Percentiles rank a stretch among this genome's conserved stretches.
Conservation (phyloP, 768 basidiomycete species). For the Boletus tomentosulus region DNA sequence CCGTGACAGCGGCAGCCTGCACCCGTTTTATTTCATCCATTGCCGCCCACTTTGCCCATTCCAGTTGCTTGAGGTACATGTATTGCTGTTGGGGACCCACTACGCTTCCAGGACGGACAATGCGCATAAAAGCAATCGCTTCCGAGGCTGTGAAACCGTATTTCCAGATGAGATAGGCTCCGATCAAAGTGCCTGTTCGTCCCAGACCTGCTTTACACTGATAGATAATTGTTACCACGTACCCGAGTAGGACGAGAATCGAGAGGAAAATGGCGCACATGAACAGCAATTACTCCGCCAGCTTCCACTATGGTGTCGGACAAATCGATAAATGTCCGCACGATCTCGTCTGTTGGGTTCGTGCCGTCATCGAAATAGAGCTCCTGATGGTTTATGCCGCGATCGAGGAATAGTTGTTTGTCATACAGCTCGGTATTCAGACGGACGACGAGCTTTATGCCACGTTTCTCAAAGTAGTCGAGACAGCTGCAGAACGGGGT, state of each 20-base stretch:
- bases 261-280: conserved; percentile 49
- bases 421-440: conserved; percentile 94
- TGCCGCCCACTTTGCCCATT: conserved; percentile 93
- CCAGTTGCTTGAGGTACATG: conserved; percentile 90
- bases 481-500: conserved; percentile 86
- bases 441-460: conserved; percentile 88
- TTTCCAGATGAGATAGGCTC: conserved; percentile 98
- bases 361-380: conserved; percentile 98
- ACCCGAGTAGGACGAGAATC: conserved; percentile 10
- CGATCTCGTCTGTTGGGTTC: conserved; percentile 94
- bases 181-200: conserved; percentile 93
- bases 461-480: conserved; percentile 85
- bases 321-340: conserved; percentile 84
- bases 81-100: conserved; percentile 94
- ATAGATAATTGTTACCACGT: conserved; percentile 18
- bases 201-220: conserved; percentile 97
- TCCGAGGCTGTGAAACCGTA: conserved; percentile 95
- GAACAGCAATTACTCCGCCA: conserved; percentile 84
- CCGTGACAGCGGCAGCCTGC: conserved; percentile 40
- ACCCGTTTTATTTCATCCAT: conserved; percentile 63
- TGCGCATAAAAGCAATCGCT: conserved; percentile 97
- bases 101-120: conserved; percentile 90
- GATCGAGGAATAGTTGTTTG: conserved; percentile 70
- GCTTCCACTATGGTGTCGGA: conserved; percentile 72
- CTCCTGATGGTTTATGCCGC: conserved; percentile 84